Evolutionary conservation across 495 filamentous ascomycete genomes (phyloP).

Genomic region (Penicillium egyptiacum): DNA sequence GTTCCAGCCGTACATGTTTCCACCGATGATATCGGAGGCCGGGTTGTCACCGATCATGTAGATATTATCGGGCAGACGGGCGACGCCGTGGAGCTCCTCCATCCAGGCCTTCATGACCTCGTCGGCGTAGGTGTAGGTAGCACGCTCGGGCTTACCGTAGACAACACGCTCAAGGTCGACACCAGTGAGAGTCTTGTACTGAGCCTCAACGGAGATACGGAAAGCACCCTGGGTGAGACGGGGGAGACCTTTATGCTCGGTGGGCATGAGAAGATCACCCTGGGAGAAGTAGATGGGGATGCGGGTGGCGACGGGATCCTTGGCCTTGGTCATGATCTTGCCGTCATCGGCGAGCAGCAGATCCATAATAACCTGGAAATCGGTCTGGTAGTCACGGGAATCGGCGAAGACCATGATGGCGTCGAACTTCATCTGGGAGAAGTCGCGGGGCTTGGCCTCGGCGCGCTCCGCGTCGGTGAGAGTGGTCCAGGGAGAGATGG

Average conservation of each 20-base stretch:
- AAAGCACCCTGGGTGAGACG: conserved; percentile 76
- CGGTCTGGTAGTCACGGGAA: conserved; percentile 79
- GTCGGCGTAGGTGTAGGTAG: conserved; percentile 80
- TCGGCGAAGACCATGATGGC: conserved; percentile 83
- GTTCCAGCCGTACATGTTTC: conserved; percentile 83
- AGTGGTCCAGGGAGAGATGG: conserved; percentile 77
- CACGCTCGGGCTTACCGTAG: conserved; percentile 78
- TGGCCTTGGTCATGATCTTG: conserved; percentile 62
- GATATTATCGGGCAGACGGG: conserved; percentile 66
- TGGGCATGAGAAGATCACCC: conserved; percentile 75
- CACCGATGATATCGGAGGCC: conserved; percentile 73
- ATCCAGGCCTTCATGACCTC: conserved; percentile 75
- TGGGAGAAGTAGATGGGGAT: conserved; percentile 78
- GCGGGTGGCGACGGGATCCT: conserved; percentile 64
- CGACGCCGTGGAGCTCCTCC: conserved; percentile 72
- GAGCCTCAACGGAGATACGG: conserved; percentile 74
- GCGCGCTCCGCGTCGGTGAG: conserved; percentile 66
- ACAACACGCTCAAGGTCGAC: conserved; percentile 78
- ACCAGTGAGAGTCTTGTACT: conserved; percentile 75
- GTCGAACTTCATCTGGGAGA: conserved; percentile 71
- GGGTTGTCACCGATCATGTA: conserved; percentile 87
- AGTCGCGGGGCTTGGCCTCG: conserved; percentile 66
- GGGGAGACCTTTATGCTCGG: conserved; percentile 65
- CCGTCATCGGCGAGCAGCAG: conserved; percentile 74
- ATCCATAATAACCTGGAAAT: conserved; percentile 84